These are phyloP conservation scores for Wickerhamomyces chaumierensis DNA, from an alignment of 805 yeast species.

Conservation along the genomic window DNA sequence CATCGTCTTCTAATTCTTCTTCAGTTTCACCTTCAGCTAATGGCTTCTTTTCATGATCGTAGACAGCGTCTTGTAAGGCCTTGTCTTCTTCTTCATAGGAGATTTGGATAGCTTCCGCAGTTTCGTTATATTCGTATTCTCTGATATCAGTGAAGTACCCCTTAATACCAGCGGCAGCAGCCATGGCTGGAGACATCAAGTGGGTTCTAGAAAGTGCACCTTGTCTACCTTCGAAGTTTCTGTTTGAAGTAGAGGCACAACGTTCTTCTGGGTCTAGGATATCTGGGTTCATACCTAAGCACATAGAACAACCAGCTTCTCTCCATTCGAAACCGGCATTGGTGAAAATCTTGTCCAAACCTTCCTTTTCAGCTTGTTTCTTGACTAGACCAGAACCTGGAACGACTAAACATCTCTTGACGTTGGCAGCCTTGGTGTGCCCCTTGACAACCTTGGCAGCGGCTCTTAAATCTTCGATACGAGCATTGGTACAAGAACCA, in stretches of 20 bases:
- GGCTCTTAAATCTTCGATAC: slow-evolving; percentile 92
- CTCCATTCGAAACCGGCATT: slow-evolving; percentile 98
- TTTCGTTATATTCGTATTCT: slow-evolving; percentile 54
- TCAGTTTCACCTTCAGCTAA: slow-evolving; percentile 41
- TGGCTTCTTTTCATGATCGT: slow-evolving; percentile 59
- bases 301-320: slow-evolving; percentile 99
- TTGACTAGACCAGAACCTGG: slow-evolving; percentile 97
- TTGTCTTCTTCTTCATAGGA: slow-evolving; percentile 40
- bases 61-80: slow-evolving; percentile 56
- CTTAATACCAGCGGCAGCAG: slow-evolving; percentile 93
- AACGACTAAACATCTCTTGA: slow-evolving; percentile 79
- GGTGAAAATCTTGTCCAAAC: slow-evolving; percentile 79
- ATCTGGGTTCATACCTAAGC: slow-evolving; percentile 99
- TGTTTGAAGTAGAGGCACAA: slow-evolving; percentile 97
- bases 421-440: slow-evolving; percentile 69
- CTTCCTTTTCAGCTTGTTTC: slow-evolving; percentile 88
- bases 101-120: slow-evolving; percentile 43
- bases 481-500: slow-evolving; percentile 96
- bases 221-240: slow-evolving; percentile 98
- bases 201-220: slow-evolving; percentile 95
- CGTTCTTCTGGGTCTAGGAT: slow-evolving; percentile 90
- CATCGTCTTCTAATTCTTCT: slow-evolving; percentile 38
- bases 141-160: slow-evolving; percentile 91
- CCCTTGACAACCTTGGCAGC: slow-evolving; percentile 94
- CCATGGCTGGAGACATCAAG: slow-evolving; percentile 98